Evolutionary conservation across 768 basidiomycete species (phyloP).

Genomic region (Favolaschia claudopus): DNA sequence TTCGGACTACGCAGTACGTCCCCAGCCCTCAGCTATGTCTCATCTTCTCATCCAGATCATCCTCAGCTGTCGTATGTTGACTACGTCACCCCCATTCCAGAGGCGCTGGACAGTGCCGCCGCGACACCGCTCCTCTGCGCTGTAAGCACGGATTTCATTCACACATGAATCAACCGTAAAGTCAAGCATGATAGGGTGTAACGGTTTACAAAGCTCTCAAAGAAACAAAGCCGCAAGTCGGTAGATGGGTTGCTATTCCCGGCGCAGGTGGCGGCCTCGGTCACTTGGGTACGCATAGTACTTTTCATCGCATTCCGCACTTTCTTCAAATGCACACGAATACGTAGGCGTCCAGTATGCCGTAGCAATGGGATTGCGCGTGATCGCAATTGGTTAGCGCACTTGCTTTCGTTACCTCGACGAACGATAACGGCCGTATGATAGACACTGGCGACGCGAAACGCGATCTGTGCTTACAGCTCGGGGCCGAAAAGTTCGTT

Average conservation of each 20-base stretch:
- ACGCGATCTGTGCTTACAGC: slow-evolving; percentile 58
- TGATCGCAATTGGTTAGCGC: slow-evolving; percentile 53
- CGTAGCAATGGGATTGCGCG: slow-evolving; percentile 74
- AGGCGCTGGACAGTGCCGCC: slow-evolving; percentile 62
- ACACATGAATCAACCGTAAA: neutral
- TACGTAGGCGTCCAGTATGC: slow-evolving; percentile 78
- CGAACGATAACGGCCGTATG: neutral
- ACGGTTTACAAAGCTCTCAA: slow-evolving; percentile 87
- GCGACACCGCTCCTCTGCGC: slow-evolving; percentile 80
- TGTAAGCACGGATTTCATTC: slow-evolving; percentile 43
- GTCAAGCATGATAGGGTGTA: slow-evolving; percentile 58
- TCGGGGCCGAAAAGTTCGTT: slow-evolving; percentile 74
- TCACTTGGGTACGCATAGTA: slow-evolving; percentile 62
- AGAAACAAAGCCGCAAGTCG: slow-evolving; percentile 60
- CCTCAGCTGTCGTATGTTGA: slow-evolving; percentile 64
- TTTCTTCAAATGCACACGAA: neutral
- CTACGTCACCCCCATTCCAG: slow-evolving; percentile 82
- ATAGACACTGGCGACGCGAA: slow-evolving; percentile 80
- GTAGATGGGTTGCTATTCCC: slow-evolving; percentile 77
- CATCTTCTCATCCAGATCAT: neutral
- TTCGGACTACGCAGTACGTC: slow-evolving; percentile 62
- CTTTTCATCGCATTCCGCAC: neutral
- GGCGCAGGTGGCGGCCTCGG: slow-evolving; percentile 85
- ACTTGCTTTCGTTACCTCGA: neutral
- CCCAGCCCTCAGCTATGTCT: neutral